Conservation (phyloP, 2,329 filamentous ascomycete species). For the Byssochlamys sp. region DNA sequence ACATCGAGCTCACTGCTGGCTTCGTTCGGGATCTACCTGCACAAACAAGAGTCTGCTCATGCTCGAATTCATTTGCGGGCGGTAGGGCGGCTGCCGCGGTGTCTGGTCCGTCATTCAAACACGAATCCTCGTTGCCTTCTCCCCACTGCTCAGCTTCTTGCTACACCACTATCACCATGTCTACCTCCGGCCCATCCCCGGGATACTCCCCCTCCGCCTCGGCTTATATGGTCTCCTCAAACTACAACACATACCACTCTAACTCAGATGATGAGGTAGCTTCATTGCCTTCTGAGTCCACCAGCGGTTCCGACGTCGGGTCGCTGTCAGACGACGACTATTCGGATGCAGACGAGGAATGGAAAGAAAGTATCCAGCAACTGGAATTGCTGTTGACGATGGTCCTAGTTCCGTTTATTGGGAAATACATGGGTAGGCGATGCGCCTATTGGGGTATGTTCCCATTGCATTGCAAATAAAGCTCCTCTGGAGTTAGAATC, state of each 20-base stretch:
- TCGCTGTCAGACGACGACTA: constrained; percentile 44
- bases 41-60: constrained; percentile 6
- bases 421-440: constrained; percentile 88
- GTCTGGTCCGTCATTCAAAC: constrained; percentile 2
- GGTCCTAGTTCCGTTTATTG: constrained; percentile 85
- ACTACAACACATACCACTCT: constrained; percentile 14
- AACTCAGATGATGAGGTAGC: constrained; percentile 33
- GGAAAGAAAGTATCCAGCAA: constrained; percentile 89
- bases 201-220: constrained; percentile 30
- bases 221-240: constrained; percentile 31
- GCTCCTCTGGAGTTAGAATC: constrained; percentile 8
- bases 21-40: neutral
- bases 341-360: constrained; percentile 86
- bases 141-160: constrained; percentile 4
- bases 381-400: constrained; percentile 86
- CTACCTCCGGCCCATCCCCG: constrained; percentile 19
- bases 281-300: constrained; percentile 34
- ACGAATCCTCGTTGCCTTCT: constrained; percentile 10
- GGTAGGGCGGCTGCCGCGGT: constrained; percentile 29
- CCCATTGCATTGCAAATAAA: neutral
- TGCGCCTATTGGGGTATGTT: constrained; percentile 86
- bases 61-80: constrained; percentile 14
- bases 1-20: neutral
- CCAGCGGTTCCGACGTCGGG: constrained; percentile 29
- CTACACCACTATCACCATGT: constrained; percentile 17